Base-by-base conservation (phyloP, 345 rosid species). In the Mallotus nudiflorus region DNA sequence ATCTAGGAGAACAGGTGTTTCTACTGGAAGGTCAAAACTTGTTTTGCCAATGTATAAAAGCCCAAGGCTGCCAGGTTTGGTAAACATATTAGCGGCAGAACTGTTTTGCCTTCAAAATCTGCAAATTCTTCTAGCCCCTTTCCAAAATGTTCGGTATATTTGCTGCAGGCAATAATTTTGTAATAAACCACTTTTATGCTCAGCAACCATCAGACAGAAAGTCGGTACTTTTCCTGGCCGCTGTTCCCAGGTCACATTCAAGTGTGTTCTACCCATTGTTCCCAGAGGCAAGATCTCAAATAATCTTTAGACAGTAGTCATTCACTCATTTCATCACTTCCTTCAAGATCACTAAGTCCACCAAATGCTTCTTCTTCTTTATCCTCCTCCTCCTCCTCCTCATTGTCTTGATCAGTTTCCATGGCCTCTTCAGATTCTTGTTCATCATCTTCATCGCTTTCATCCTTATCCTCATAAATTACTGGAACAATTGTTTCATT, bases 371-470 rank as follows among this genome's bases (percentile, higher is more conserved):
- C 87, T 33, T 74, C 85, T 31, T 74, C 82, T n/a, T n/a, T n/a
- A n/a, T n/a, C n/a, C n/a, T n/a, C 75, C 75, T 82, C 87, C 29
- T 74, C 85, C 28, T 74, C 82, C 44, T 39, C 78, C 15, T 69
- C 45, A 60, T 44, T 78, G 13, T 75, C 83, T 66, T 68, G 45
- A 58, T 82, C 86, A 0, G 78, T 79, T 39, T 89, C 89, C 88
- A 85, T 89, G 15, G 79, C 83, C 35, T 82, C 92, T 31, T 85
- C 91, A 6, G 85, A 84, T 40, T 78, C 91, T 37, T 84, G 90
- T 24, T 85, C 90, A 2, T 91, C 87, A 70, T 87, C 92, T 27
- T 86, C 92, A 3, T 93, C 97, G 49, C 88, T 92, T 39, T 80
- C 87, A 68, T 87, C 95, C 13, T 81, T 83, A 83, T 89, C 97